Evolutionary conservation across 257 asterid genomes (phyloP).

Genomic region (Leonotis leonurus): DNA sequence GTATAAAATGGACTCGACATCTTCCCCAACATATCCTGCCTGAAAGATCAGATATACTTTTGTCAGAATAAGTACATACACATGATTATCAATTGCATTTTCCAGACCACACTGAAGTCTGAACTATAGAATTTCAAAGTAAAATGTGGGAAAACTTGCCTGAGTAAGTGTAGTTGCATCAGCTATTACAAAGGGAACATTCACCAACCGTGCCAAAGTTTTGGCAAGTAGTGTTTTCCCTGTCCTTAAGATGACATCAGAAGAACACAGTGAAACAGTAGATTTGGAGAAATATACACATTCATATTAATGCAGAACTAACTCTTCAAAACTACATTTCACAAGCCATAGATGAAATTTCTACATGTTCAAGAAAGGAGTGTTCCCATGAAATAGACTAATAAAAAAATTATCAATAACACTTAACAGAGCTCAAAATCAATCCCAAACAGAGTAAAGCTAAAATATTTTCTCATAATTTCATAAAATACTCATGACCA

Average conservation of each 20-base stretch:
- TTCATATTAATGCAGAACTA: not conserved
- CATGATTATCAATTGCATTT: not conserved
- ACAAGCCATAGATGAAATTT: too few species aligned
- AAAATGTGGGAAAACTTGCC: conserved; percentile 40
- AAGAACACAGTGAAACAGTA: conserved; percentile 53
- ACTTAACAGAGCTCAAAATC: not conserved
- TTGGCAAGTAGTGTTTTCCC: conserved; percentile 99
- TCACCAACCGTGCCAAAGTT: conserved; percentile 94
- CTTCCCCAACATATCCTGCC: conserved; percentile 99
- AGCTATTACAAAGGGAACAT: conserved; percentile 96
- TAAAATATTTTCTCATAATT: not conserved
- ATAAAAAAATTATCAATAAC: not conserved
- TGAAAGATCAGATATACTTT: conserved; percentile 28
- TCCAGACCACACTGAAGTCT: not conserved
- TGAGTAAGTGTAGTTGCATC: conserved; percentile 99
- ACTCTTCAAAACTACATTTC: not conserved
- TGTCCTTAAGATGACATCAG: conserved; percentile 73
- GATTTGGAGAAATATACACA: conserved; percentile 11
- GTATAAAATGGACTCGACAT: conserved; percentile 94
- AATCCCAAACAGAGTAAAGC: not conserved
- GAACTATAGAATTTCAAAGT: not conserved
- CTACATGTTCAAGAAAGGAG: too few species aligned
- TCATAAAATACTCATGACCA: not conserved
- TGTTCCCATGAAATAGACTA: not conserved
- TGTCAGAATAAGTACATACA: conserved; percentile 1